phyloP scores from a whole-genome alignment of 345 rosid species.

The Corchorus capsularis region DNA sequence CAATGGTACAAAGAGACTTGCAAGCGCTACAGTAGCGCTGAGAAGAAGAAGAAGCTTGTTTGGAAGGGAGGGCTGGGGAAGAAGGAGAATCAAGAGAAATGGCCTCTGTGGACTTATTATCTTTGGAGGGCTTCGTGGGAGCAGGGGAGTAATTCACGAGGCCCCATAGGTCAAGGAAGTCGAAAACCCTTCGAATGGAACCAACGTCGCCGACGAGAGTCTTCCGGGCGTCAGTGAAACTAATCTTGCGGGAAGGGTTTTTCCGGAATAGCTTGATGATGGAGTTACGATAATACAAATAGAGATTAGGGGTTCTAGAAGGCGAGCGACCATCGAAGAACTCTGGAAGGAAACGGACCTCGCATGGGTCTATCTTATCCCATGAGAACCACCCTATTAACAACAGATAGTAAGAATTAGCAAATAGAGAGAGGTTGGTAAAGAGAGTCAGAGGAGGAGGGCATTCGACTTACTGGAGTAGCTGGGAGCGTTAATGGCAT shows the following conservation, averaged over 20 bases:
- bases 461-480: constrained; percentile 64
- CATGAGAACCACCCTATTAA: constrained; percentile 82
- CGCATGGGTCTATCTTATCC: constrained; percentile 67
- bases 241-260: constrained; percentile 66
- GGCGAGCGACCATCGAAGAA: constrained; percentile 71
- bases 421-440: background rate
- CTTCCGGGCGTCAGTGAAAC: constrained; percentile 82
- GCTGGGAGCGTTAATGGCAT: constrained; percentile 65
- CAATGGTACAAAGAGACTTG: constrained; percentile 76
- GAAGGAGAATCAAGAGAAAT: constrained; percentile 35
- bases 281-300: constrained; percentile 71
- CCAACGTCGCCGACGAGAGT: constrained; percentile 82
- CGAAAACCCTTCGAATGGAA: constrained; percentile 87
- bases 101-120: constrained; percentile 46
- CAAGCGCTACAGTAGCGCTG: constrained; percentile 79
- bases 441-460: background rate
- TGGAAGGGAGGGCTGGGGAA: constrained; percentile 4
- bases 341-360: constrained; percentile 71
- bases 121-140: constrained; percentile 63
- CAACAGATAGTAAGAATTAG: background rate
- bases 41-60: constrained; percentile 13
- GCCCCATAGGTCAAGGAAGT: constrained; percentile 91
- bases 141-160: constrained; percentile 67
- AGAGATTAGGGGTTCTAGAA: constrained; percentile 57
- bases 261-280: constrained; percentile 63